A percentile compares a stretch with the other conserved stretches of the same genome.
Evolutionary conservation across 495 filamentous ascomycete genomes (phyloP).

Genomic region (Penicillium manginii): DNA sequence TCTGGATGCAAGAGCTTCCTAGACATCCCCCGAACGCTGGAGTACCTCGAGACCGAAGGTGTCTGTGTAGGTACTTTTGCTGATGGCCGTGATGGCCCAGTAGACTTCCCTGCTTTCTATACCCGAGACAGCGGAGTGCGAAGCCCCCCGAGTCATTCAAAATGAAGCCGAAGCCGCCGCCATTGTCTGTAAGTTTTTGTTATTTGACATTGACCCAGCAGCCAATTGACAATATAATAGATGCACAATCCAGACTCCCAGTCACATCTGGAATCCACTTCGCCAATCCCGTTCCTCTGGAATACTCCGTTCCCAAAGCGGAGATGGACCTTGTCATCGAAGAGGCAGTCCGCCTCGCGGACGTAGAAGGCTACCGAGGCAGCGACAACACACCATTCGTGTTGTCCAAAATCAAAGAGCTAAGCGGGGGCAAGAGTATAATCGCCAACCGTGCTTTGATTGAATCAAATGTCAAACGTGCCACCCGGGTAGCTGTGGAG

Average conservation of each 20-base stretch:
- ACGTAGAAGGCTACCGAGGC: conserved; percentile 68
- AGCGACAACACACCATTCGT: conserved; percentile 90
- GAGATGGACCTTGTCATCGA: conserved; percentile 77
- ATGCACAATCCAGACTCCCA: conserved; percentile 64
- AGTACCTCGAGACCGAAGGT: conserved; percentile 94
- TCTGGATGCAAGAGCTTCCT: conserved; percentile 95
- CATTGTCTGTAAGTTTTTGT: conserved; percentile 68
- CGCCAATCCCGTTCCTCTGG: conserved; percentile 82
- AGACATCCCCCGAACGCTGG: conserved; percentile 86
- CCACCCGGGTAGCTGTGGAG: conserved; percentile 77
- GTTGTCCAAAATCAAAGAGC: conserved; percentile 75
- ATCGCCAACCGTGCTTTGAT: conserved; percentile 78
- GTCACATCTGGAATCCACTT: conserved; percentile 78
- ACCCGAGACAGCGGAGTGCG: conserved; percentile 78
- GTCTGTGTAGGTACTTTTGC: conserved; percentile 87
- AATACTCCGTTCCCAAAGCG: conserved; percentile 66
- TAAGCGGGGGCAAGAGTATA: conserved; percentile 74
- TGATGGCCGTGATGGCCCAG: conserved; percentile 65
- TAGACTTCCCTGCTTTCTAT: conserved; percentile 92
- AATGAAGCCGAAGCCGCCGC: conserved; percentile 82
- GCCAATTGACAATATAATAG: conserved; percentile 35
- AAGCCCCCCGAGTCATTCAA: conserved; percentile 72
- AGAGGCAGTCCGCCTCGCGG: conserved; percentile 72
- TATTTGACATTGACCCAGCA: background rate
- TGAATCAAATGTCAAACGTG: conserved; percentile 76